phyloP scores from a whole-genome alignment of 2,329 filamentous ascomycete genomes.

The Proliferodiscus dingleyae region DNA sequence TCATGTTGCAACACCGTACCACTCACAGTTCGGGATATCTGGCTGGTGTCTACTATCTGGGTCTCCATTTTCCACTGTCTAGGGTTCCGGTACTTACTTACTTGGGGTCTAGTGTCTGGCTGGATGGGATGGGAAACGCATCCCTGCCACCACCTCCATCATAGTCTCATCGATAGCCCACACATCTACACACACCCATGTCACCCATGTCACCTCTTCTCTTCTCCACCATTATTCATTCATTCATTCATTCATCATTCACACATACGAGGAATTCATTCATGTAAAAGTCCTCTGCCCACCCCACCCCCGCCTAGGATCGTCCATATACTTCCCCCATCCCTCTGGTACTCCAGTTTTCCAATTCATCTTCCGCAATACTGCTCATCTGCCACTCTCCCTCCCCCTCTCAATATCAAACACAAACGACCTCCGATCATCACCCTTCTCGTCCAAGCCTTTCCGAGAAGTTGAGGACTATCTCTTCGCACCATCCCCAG shows the following conservation, averaged over 20 bases:
- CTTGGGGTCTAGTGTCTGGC: not conserved
- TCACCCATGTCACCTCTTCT: not conserved
- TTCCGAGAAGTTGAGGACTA: not conserved
- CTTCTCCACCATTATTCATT: no score
- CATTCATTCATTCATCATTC: no score
- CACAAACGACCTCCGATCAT: constrained; percentile 16
- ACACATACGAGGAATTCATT: constrained; percentile 11
- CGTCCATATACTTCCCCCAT: constrained; percentile 22
- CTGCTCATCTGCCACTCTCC: constrained; percentile 1
- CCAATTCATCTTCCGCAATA: constrained; percentile 1
- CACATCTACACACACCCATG: constrained; percentile 2
- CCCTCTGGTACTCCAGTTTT: constrained; percentile 9
- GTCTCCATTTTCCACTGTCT: no score
- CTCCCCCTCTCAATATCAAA: constrained; percentile 9
- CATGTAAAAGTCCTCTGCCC: not conserved
- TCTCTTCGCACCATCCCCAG: not conserved
- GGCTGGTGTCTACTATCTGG: no score
- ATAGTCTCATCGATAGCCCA: constrained; percentile 18
- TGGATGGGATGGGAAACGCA: not conserved
- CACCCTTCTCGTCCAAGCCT: constrained; percentile 9
- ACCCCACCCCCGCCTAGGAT: constrained; percentile 19
- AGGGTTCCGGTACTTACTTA: no score
- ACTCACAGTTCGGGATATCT: no score
- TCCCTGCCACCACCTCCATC: constrained; percentile 16
- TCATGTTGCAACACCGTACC: no score